phyloP scores from a whole-genome alignment of 176 grass and related monocot species.

The Paspalum notatum region DNA sequence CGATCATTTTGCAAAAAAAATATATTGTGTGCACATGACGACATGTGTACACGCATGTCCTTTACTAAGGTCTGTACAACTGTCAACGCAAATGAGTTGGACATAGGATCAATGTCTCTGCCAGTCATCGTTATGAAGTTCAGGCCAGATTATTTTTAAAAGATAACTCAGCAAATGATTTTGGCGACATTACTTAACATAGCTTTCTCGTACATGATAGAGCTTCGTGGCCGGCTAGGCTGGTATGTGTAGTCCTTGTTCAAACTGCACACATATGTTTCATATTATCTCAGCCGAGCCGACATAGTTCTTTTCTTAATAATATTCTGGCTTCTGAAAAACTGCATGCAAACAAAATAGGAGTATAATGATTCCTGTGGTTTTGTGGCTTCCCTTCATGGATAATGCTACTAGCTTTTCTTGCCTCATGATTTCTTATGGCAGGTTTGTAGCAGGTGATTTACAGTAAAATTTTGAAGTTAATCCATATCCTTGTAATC shows the following conservation, averaged over 20 bases:
- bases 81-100: not conserved
- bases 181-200: constrained; percentile 22
- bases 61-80: no score
- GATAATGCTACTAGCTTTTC: no score
- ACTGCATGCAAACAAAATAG: not conserved
- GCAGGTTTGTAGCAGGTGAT: not conserved
- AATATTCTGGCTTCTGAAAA: not conserved
- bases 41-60: no score
- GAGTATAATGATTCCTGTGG: not conserved
- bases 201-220: constrained; percentile 32
- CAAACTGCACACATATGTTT: not conserved
- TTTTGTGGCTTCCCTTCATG: not conserved
- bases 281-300: no score
- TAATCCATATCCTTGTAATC: constrained; percentile 1
- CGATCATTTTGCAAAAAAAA: no score
- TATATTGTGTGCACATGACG: no score
- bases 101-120: no score
- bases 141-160: not conserved
- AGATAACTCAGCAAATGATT: not conserved
- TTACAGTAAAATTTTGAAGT: not conserved
- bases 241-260: not conserved
- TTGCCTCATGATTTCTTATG: no score
- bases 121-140: not conserved
- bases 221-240: constrained; percentile 72
- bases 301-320: no score